phyloP scores from a whole-genome alignment of 2,329 filamentous ascomycete genomes.

The Hymenoscyphus salicellus region DNA sequence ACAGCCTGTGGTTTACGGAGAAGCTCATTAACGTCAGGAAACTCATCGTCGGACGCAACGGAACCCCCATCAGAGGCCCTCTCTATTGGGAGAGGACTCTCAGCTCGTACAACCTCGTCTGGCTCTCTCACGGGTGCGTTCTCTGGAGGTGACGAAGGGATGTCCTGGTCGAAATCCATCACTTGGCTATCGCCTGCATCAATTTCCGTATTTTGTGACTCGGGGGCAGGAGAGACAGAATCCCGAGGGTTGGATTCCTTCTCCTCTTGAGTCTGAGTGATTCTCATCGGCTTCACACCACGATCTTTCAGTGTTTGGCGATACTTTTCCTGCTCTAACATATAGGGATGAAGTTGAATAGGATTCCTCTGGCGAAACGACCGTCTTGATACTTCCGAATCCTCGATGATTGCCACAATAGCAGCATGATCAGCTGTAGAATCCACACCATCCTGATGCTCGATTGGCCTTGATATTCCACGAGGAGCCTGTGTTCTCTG shows the following conservation, averaged over 20 bases:
- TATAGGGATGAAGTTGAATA: conserved; percentile 36
- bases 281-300: conserved; percentile 31
- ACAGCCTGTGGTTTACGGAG: conserved; percentile 13
- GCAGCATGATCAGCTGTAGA: background rate
- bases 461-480: background rate
- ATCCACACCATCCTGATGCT: background rate
- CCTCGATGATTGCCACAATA: background rate
- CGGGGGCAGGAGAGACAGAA: conserved; percentile 15
- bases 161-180: conserved; percentile 26
- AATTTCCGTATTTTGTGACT: conserved; percentile 28
- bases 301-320: conserved; percentile 31
- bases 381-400: conserved; percentile 14
- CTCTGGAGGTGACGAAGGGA: conserved; percentile 16
- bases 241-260: conserved; percentile 12
- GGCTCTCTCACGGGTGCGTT: conserved; percentile 4
- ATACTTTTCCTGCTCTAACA: conserved; percentile 35
- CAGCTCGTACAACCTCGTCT: background rate
- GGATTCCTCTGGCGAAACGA: conserved; percentile 32
- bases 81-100: background rate
- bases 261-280: conserved; percentile 28
- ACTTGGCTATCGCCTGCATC: conserved; percentile 27
- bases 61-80: background rate
- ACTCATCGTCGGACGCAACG: conserved; percentile 26
- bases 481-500: background rate
- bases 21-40: conserved; percentile 33